phyloP scores from a whole-genome alignment of 106 monocot genomes.

The Platanthera zijinensis region DNA sequence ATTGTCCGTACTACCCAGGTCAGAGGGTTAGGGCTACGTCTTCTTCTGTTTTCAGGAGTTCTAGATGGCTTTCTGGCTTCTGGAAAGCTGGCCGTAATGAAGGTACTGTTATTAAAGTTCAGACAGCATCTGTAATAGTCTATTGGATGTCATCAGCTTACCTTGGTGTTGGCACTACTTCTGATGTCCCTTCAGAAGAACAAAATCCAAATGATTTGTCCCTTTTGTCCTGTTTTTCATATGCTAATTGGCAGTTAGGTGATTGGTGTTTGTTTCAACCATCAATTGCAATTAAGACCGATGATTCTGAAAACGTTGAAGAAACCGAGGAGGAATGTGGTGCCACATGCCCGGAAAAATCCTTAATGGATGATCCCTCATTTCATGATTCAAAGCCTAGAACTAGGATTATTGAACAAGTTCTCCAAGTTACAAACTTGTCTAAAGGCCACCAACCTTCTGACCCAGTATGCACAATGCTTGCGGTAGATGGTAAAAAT shows the following conservation, averaged over 20 bases:
- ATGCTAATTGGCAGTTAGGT: slow-evolving; percentile 92
- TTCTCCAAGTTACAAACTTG: slow-evolving; percentile 7
- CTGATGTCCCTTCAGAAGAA: slow-evolving; percentile 55
- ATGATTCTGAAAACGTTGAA: slow-evolving; percentile 10
- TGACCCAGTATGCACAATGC: not conserved
- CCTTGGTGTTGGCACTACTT: slow-evolving; percentile 34
- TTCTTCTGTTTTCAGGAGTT: slow-evolving; percentile 76
- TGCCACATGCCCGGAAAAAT: not conserved
- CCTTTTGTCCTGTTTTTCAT: slow-evolving; percentile 73
- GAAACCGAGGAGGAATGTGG: slow-evolving; percentile 7
- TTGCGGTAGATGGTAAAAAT: not conserved
- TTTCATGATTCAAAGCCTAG: not conserved
- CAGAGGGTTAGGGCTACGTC: slow-evolving; percentile 80
- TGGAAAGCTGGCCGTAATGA: slow-evolving; percentile 84
- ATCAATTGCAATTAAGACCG: slow-evolving; percentile 19
- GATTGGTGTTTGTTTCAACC: slow-evolving; percentile 71
- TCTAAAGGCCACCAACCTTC: slow-evolving; percentile 5
- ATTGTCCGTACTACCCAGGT: slow-evolving; percentile 89
- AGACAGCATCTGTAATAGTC: slow-evolving; percentile 67
- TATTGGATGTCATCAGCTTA: slow-evolving; percentile 87
- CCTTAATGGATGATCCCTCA: slow-evolving; percentile 6
- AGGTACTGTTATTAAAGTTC: slow-evolving; percentile 85
- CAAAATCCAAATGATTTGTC: slow-evolving; percentile 83
- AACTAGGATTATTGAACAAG: slow-evolving; percentile 8
- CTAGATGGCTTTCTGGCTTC: slow-evolving; percentile 74